These are phyloP conservation scores for Ulota crispa DNA, from an alignment of 225 moss, liverwort and hornwort genomes.

Conservation along the genomic window DNA sequence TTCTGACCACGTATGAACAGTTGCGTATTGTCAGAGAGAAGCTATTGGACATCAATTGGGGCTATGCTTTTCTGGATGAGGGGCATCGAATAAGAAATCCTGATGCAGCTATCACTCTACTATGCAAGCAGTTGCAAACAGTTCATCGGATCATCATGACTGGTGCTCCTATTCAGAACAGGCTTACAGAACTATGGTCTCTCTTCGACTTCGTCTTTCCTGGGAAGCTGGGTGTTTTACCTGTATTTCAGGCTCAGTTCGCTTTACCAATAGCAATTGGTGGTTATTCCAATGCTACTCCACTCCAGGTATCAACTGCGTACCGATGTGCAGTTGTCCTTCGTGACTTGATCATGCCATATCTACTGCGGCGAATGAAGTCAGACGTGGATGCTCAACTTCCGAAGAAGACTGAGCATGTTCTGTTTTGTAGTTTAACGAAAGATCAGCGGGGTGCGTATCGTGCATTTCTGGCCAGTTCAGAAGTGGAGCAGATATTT, in stretches of 20 bases:
- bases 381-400: slow-evolving; percentile 86
- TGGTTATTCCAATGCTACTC: slow-evolving; percentile 93
- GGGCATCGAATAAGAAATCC: slow-evolving; percentile 97
- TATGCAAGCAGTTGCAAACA: slow-evolving; percentile 98
- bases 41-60: slow-evolving; percentile 79
- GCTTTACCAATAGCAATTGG: slow-evolving; percentile 88
- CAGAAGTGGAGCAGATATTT: slow-evolving; percentile 97
- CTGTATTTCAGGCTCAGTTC: slow-evolving; percentile 94
- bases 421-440: slow-evolving; percentile 81
- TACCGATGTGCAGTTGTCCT: slow-evolving; percentile 98
- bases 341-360: slow-evolving; percentile 93
- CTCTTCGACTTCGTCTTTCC: slow-evolving; percentile 98
- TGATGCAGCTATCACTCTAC: slow-evolving; percentile 81
- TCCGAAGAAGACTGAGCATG: slow-evolving; percentile 96
- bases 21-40: slow-evolving; percentile 77
- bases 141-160: slow-evolving; percentile 96
- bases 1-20: slow-evolving; percentile 94
- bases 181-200: slow-evolving; percentile 92
- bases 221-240: slow-evolving; percentile 90
- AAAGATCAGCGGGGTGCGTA: slow-evolving; percentile 79
- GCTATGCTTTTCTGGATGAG: slow-evolving; percentile 95
- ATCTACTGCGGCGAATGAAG: slow-evolving; percentile 94
- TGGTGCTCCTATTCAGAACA: slow-evolving; percentile 98
- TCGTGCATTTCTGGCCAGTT: slow-evolving; percentile 90
- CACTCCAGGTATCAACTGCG: slow-evolving; percentile 93